Evolutionary conservation across 352 stramenopile genomes (phyloP).

Genomic region (Plasmopara muralis): DNA sequence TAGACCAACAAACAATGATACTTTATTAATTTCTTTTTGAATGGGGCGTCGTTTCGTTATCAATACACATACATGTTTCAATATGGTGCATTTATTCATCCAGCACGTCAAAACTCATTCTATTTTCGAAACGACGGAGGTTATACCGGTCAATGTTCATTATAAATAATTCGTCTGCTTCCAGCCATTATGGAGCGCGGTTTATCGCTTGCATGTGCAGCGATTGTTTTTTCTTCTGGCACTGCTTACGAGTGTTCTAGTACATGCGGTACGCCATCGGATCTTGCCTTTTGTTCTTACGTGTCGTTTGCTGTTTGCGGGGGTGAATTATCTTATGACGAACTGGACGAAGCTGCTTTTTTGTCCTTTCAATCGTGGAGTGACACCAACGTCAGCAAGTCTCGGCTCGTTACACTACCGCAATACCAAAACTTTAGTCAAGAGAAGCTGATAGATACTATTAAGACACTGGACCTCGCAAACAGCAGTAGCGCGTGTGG

Average conservation of each 20-base stretch:
- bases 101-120: not conserved
- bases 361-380: constrained; percentile 43
- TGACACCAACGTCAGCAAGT: constrained; percentile 32
- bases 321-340: constrained; percentile 48
- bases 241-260: constrained; percentile 52
- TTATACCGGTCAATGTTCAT: constrained; percentile 9
- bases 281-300: constrained; percentile 70
- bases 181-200: constrained; percentile 6
- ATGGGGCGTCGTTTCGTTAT: too few relatives aligned
- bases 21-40: too few relatives aligned
- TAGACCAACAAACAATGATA: too few relatives aligned
- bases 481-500: constrained; percentile 63
- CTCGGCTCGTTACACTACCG: constrained; percentile 31
- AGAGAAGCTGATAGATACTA: constrained; percentile 30
- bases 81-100: too few relatives aligned
- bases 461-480: constrained; percentile 46
- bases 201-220: constrained; percentile 10
- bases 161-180: constrained; percentile 15
- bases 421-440: constrained; percentile 39
- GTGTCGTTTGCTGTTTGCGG: constrained; percentile 69
- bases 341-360: constrained; percentile 42
- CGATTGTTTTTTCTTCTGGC: constrained; percentile 8
- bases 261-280: constrained; percentile 66
- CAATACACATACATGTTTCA: too few relatives aligned
- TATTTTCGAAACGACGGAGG: constrained; percentile 5